Percentiles rank a stretch among this genome's conserved stretches.
Conservation (phyloP, 2,329 filamentous ascomycete genomes). For the Phialophora expanda region DNA sequence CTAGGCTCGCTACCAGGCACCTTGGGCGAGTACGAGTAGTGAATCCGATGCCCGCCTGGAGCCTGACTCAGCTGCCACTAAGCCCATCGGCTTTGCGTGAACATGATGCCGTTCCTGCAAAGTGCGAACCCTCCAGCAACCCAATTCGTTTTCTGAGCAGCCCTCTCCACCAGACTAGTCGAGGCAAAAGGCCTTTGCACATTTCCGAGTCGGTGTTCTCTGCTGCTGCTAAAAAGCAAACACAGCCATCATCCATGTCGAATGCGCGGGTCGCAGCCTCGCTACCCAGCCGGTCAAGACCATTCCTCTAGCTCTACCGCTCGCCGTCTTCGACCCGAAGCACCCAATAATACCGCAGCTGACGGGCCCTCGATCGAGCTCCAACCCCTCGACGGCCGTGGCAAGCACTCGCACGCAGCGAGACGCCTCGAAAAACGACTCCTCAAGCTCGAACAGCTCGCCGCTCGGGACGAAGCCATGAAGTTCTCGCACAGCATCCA, state of each 20-base stretch:
- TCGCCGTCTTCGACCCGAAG: constrained; percentile 8
- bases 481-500: constrained; percentile 99
- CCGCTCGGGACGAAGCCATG: constrained; percentile 62
- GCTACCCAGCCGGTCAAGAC: constrained; percentile 11
- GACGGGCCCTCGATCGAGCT: constrained; percentile 34
- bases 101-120: not conserved
- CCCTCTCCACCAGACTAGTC: constrained; percentile 5
- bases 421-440: constrained; percentile 33
- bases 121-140: not conserved
- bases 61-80: not conserved
- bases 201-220: not conserved
- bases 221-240: constrained; percentile 11
- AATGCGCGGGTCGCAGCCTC: constrained; percentile 33
- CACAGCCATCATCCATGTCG: constrained; percentile 27
- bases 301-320: constrained; percentile 18
- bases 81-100: not conserved
- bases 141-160: not conserved
- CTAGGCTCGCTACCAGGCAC: not conserved
- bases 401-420: constrained; percentile 6
- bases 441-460: constrained; percentile 37
- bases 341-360: constrained; percentile 1
- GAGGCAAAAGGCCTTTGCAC: not conserved
- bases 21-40: not conserved
- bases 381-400: constrained; percentile 17
- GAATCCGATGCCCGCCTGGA: not conserved